Evolutionary conservation across 1,284 basidiomycete genomes (phyloP).

Genomic region (Apiotrichum akiyoshidainum): DNA sequence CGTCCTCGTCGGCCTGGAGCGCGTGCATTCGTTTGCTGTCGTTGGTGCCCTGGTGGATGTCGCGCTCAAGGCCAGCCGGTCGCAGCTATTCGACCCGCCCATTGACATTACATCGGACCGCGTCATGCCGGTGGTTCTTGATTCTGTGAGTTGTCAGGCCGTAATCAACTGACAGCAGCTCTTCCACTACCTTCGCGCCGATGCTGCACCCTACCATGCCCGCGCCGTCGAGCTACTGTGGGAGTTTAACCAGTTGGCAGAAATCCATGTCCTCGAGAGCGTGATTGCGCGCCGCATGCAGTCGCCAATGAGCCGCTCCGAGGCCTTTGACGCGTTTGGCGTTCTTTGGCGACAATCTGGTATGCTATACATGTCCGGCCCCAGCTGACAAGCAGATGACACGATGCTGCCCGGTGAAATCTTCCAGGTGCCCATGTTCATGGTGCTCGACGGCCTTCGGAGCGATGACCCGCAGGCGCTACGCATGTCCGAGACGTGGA

Average conservation of each 20-base stretch:
- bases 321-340: slow-evolving; percentile 82
- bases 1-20: slow-evolving; percentile 32
- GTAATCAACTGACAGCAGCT: slow-evolving; percentile 54
- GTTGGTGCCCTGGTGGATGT: slow-evolving; percentile 61
- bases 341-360: slow-evolving; percentile 87
- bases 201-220: slow-evolving; percentile 70
- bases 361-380: slow-evolving; percentile 43
- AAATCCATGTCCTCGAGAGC: slow-evolving; percentile 58
- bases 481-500: slow-evolving; percentile 86
- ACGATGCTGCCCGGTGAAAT: slow-evolving; percentile 71
- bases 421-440: slow-evolving; percentile 80
- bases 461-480: slow-evolving; percentile 68
- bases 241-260: slow-evolving; percentile 52
- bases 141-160: slow-evolving; percentile 23
- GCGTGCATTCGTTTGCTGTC: slow-evolving; percentile 59
- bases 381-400: slow-evolving; percentile 62
- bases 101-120: slow-evolving; percentile 25
- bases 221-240: slow-evolving; percentile 83
- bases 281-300: slow-evolving; percentile 55
- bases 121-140: slow-evolving; percentile 32
- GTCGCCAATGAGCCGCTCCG: slow-evolving; percentile 23
- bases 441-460: slow-evolving; percentile 77
- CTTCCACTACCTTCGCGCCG: slow-evolving; percentile 68
- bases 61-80: slow-evolving; percentile 55
- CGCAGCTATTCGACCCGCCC: slow-evolving; percentile 23